Conservation (phyloP, 441 rosid species). For the Croton setiger region DNA sequence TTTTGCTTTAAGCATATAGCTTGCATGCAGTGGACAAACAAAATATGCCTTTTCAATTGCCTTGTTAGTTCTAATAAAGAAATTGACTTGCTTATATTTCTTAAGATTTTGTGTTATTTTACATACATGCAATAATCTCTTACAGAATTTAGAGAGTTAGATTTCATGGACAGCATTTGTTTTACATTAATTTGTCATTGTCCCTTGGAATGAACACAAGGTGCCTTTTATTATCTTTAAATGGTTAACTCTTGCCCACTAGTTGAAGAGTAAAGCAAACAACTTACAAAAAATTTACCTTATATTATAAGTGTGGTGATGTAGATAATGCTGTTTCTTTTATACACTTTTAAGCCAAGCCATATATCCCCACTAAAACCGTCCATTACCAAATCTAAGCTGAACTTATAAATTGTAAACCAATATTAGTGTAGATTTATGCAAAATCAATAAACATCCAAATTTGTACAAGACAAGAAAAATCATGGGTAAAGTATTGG, state of each 20-base stretch:
- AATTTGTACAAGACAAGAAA: constrained; percentile 14
- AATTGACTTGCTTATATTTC: constrained; percentile 14
- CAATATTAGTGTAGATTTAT: constrained; percentile 36
- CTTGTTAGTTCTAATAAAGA: constrained; percentile 37
- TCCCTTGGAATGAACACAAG: constrained; percentile 23
- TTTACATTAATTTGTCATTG: constrained; percentile 16
- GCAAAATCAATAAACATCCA: constrained; percentile 24
- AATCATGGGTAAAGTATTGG: constrained; percentile 46
- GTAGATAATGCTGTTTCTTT: constrained; percentile 50
- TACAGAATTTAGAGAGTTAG: constrained; percentile 12
- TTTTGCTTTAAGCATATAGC: constrained; percentile 49
- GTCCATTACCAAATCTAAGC: constrained; percentile 46
- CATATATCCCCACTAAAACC: constrained; percentile 39
- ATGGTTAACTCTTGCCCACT: constrained; percentile 32
- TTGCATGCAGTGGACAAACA: constrained; percentile 35
- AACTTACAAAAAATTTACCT: constrained; percentile 42
- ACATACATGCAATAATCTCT: constrained; percentile 13
- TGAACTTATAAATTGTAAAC: constrained; percentile 46
- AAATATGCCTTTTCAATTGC: constrained; percentile 29
- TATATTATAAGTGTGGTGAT: constrained; percentile 79
- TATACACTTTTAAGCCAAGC: constrained; percentile 94
- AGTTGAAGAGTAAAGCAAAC: constrained; percentile 93
- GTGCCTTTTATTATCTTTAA: constrained; percentile 28
- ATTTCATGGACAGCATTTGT: constrained; percentile 8
- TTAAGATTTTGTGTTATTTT: constrained; percentile 20